phyloP scores from a whole-genome alignment of 441 rosid genomes.

The Populus trichocarpa region DNA sequence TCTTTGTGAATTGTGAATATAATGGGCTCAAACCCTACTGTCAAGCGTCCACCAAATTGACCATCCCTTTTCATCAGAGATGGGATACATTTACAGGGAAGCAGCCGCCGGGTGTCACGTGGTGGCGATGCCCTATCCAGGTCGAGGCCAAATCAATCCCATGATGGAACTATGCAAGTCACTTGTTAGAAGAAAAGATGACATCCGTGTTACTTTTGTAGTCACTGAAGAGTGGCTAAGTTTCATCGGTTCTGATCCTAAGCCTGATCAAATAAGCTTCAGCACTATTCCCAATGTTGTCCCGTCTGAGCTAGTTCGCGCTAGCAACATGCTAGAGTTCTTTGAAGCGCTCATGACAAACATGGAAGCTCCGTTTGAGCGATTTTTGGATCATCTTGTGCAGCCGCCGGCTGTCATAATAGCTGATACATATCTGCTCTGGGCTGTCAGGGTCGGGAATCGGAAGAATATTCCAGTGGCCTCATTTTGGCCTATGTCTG shows the following conservation, averaged over 20 bases:
- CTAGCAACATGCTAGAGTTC: constrained; percentile 37
- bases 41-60: too few species aligned
- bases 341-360: constrained; percentile 35
- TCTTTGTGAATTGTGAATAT: too few species aligned
- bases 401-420: constrained; percentile 30
- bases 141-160: constrained; percentile 70
- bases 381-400: constrained; percentile 37
- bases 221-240: constrained; percentile 69
- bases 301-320: constrained; percentile 52
- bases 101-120: constrained; percentile 20
- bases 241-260: constrained; percentile 35
- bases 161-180: constrained; percentile 58
- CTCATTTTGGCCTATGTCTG: constrained; percentile 44
- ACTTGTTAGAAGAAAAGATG: constrained; percentile 20
- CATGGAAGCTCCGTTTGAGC: constrained; percentile 54
- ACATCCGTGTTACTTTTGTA: constrained; percentile 44
- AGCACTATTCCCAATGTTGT: constrained; percentile 50
- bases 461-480: constrained; percentile 55
- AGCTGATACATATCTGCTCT: constrained; percentile 40
- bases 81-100: too few species aligned
- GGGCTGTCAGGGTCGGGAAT: constrained; percentile 43
- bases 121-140: constrained; percentile 59
- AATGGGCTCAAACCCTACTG: too few species aligned
- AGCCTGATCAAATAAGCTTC: constrained; percentile 32
- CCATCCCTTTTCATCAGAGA: too few species aligned